Conservation (phyloP, 75 land plant species). For the Gnetum montanum region DNA sequence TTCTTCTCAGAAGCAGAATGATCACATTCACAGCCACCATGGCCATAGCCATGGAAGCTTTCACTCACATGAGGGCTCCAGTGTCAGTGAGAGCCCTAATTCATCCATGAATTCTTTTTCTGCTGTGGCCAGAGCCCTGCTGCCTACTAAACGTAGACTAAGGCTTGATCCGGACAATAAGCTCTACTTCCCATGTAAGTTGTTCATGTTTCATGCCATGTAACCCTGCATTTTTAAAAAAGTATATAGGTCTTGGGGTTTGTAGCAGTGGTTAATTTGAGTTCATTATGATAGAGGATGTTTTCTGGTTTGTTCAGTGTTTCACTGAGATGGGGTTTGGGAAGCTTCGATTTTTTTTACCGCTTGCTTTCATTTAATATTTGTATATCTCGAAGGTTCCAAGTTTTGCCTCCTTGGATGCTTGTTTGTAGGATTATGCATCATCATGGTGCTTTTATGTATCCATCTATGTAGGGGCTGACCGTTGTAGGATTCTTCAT, state of each 20-base stretch:
- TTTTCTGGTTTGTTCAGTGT: not conserved
- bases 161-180: conserved; percentile 72
- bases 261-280: no score
- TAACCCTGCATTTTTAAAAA: not conserved
- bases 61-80: conserved; percentile 6
- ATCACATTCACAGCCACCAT: no score
- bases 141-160: conserved; percentile 53
- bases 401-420: no score
- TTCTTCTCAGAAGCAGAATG: not conserved
- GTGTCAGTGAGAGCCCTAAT: not conserved
- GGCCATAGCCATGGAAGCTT: not conserved
- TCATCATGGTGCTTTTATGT: no score
- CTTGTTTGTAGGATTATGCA: no score
- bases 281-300: conserved; percentile 1
- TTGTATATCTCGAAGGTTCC: no score
- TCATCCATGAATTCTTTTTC: conserved; percentile 35
- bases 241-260: not conserved
- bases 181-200: conserved; percentile 77
- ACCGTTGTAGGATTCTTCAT: no score
- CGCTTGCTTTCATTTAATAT: no score
- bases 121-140: conserved; percentile 55
- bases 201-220: not conserved
- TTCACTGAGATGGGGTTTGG: no score
- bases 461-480: no score
- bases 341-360: no score